Evolutionary conservation across 108 stramenopile species (phyloP).

Genomic region (Nannochloropsis oceanica): DNA sequence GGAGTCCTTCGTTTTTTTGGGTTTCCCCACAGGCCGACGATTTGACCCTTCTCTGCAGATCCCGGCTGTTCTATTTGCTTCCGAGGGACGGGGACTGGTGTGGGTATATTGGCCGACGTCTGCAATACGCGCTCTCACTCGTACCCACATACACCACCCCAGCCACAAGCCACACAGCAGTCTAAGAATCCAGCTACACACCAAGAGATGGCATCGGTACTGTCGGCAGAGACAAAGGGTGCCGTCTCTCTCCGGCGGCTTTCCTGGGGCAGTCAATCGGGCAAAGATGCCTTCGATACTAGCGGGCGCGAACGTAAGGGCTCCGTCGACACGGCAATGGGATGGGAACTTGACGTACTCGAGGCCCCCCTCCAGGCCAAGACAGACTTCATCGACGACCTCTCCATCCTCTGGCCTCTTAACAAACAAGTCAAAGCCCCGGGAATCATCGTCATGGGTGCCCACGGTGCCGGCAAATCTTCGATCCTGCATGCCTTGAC

Average conservation of each 20-base stretch:
- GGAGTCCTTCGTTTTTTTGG: too few relatives aligned
- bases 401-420: background rate
- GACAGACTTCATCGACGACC: background rate
- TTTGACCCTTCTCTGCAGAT: too few relatives aligned
- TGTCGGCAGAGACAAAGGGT: background rate
- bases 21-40: too few relatives aligned
- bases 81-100: too few relatives aligned
- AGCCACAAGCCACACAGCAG: too few relatives aligned
- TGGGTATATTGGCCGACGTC: too few relatives aligned
- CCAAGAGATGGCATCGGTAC: too few relatives aligned
- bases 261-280: background rate
- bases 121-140: too few relatives aligned
- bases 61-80: too few relatives aligned
- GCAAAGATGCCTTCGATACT: background rate
- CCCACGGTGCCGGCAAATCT: slow-evolving; percentile 39
- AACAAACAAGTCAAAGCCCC: background rate
- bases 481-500: slow-evolving; percentile 36
- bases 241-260: background rate
- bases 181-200: too few relatives aligned
- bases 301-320: background rate
- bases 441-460: slow-evolving; percentile 36
- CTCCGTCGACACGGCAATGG: background rate
- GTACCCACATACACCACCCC: too few relatives aligned
- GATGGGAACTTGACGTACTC: background rate
- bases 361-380: background rate